Evolutionary conservation across 441 rosid species (phyloP).

Genomic region (Kokia cookei): DNA sequence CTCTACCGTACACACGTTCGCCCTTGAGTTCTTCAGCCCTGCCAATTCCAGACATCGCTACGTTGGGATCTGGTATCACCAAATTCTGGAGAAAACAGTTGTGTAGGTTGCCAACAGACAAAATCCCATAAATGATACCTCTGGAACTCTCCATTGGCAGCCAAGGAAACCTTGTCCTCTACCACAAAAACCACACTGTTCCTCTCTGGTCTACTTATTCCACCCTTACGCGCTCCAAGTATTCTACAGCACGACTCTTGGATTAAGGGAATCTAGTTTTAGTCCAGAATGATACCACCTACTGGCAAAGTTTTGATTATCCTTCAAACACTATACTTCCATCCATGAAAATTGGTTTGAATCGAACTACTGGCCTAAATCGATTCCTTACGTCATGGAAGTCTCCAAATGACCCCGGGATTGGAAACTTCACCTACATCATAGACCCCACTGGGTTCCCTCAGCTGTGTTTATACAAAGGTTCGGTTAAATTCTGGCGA

Average conservation of each 20-base stretch:
- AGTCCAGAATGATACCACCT: slow-evolving; percentile 16
- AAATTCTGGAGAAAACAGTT: slow-evolving; percentile 25
- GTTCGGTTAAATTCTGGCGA: slow-evolving; percentile 33
- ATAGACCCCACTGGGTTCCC: slow-evolving; percentile 46
- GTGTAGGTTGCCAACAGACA: slow-evolving; percentile 68
- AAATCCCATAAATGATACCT: slow-evolving; percentile 36
- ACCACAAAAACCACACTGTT: slow-evolving; percentile 24
- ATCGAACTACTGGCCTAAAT: slow-evolving; percentile 21
- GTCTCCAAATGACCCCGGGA: slow-evolving; percentile 44
- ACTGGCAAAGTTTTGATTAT: slow-evolving; percentile 20
- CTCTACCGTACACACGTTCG: too few relatives aligned
- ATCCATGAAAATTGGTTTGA: slow-evolving; percentile 48
- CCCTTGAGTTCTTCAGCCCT: slow-evolving; percentile 46
- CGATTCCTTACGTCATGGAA: slow-evolving; percentile 46
- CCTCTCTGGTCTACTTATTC: slow-evolving; percentile 48
- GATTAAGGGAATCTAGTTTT: slow-evolving; percentile 45
- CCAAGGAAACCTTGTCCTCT: slow-evolving; percentile 38
- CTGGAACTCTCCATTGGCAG: slow-evolving; percentile 36
- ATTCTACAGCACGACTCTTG: slow-evolving; percentile 27
- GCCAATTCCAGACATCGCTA: slow-evolving; percentile 33
- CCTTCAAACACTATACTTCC: slow-evolving; percentile 49
- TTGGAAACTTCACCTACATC: slow-evolving; percentile 25
- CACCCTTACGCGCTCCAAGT: slow-evolving; percentile 3
- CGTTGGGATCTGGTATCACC: slow-evolving; percentile 57
- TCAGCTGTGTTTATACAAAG: slow-evolving; percentile 45